These are phyloP conservation scores for Camellia japonica DNA, from an alignment of 148 eudicot genomes.

Conservation along the genomic window DNA sequence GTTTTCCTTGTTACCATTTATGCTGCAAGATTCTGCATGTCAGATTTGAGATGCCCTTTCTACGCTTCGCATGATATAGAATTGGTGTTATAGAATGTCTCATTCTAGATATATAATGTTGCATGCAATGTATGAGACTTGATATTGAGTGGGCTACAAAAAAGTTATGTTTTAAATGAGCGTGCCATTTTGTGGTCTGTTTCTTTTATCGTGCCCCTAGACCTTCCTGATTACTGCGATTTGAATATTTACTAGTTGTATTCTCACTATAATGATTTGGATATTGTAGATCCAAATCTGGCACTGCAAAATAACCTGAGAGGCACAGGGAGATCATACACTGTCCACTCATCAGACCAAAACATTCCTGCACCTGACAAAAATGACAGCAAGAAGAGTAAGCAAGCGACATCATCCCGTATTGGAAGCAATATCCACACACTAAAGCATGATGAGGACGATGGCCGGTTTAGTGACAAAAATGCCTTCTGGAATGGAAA, in stretches of 20 bases:
- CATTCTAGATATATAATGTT: not conserved
- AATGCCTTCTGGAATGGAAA: slow-evolving; percentile 68
- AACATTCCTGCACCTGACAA: slow-evolving; percentile 10
- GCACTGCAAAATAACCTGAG: slow-evolving; percentile 27
- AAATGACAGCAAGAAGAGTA: slow-evolving; percentile 19
- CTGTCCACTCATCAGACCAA: slow-evolving; percentile 21
- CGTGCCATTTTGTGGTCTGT: not conserved
- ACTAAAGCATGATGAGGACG: slow-evolving; percentile 57
- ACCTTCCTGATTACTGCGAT: not conserved
- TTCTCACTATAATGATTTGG: not conserved
- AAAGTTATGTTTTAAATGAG: not conserved
- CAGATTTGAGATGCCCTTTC: not conserved
- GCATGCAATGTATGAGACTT: not conserved
- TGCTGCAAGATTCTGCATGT: not conserved
- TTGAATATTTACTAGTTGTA: not conserved
- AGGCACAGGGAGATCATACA: slow-evolving; percentile 21
- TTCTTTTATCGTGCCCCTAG: not conserved
- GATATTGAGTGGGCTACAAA: not conserved
- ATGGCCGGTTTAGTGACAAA: slow-evolving; percentile 28
- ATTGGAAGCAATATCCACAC: slow-evolving; percentile 64
- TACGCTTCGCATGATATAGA: not conserved
- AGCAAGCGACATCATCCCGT: slow-evolving; percentile 21
- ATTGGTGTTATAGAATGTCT: not conserved
- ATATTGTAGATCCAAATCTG: slow-evolving; percentile 32
- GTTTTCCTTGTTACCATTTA: too few relatives aligned